Conservation (phyloP, 2,329 filamentous ascomycete species). For the Paracoccidioides brasiliensis region DNA sequence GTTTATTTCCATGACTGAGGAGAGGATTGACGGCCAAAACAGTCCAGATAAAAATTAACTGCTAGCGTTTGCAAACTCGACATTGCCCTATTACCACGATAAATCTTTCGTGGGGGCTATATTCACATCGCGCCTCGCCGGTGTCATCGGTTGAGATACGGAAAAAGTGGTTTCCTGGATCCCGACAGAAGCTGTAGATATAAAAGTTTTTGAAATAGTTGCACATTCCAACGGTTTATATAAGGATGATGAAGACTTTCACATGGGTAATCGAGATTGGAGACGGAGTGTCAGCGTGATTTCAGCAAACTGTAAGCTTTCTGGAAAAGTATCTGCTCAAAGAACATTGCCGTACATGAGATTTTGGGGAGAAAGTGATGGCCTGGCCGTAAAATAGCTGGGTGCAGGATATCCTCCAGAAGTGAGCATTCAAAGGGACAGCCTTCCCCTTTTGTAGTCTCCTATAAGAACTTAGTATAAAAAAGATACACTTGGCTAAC, state of each 20-base stretch:
- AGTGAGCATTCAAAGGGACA: neutral
- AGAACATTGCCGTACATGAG: neutral
- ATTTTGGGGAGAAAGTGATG: neutral
- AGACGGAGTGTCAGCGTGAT: neutral
- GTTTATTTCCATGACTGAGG: neutral
- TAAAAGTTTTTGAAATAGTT: slow-evolving; percentile 63
- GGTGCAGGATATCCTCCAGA: neutral
- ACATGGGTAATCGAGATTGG: neutral
- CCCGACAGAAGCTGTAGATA: slow-evolving; percentile 57
- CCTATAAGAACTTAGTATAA: neutral
- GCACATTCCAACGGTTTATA: slow-evolving; percentile 30
- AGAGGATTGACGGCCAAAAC: neutral
- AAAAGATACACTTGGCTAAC: neutral
- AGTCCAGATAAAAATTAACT: neutral
- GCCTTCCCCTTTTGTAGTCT: neutral
- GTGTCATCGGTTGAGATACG: slow-evolving; percentile 55
- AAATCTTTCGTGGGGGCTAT: slow-evolving; percentile 59
- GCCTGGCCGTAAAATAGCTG: neutral
- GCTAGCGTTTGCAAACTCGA: slow-evolving; percentile 35
- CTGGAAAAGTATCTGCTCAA: neutral
- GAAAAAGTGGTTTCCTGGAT: slow-evolving; percentile 59
- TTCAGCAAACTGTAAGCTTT: neutral
- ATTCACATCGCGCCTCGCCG: slow-evolving; percentile 45
- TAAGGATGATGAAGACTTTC: neutral
- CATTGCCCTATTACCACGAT: slow-evolving; percentile 56